phyloP scores from a whole-genome alignment of 108 stramenopile species.

The Cafeteria roenbergensis region DNA sequence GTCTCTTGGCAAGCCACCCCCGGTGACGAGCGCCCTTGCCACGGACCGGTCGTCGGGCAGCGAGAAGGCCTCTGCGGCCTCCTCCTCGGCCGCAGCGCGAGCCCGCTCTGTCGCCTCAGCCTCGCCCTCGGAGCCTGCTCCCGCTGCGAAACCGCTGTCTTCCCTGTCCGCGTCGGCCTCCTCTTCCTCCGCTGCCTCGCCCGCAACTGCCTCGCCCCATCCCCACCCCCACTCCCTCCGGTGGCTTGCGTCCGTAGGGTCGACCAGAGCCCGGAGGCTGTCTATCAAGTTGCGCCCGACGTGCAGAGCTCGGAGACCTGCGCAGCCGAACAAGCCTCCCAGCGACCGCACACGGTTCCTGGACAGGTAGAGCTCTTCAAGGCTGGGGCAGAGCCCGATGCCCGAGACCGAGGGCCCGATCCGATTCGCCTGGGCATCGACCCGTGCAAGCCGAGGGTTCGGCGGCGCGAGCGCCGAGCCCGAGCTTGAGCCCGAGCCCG shows the following conservation, averaged over 20 bases:
- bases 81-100: background rate
- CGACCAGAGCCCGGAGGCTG: background rate
- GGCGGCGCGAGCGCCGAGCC: too few relatives aligned
- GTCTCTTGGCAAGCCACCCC: background rate
- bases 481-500: too few relatives aligned
- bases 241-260: background rate
- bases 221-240: background rate
- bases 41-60: background rate
- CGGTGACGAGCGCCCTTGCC: background rate
- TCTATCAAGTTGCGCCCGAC: background rate
- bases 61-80: background rate
- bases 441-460: background rate
- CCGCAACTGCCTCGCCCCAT: background rate
- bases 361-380: background rate
- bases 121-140: background rate
- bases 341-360: background rate
- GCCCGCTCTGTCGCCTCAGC: background rate
- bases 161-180: background rate
- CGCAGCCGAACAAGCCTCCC: background rate
- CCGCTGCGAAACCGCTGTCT: background rate
- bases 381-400: background rate
- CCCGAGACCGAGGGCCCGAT: background rate
- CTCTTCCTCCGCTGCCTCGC: background rate
- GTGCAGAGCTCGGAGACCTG: background rate
- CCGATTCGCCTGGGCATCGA: background rate